Base-by-base conservation (phyloP, 2,329 filamentous ascomycete species). In the Cyphellophora attinorum region DNA sequence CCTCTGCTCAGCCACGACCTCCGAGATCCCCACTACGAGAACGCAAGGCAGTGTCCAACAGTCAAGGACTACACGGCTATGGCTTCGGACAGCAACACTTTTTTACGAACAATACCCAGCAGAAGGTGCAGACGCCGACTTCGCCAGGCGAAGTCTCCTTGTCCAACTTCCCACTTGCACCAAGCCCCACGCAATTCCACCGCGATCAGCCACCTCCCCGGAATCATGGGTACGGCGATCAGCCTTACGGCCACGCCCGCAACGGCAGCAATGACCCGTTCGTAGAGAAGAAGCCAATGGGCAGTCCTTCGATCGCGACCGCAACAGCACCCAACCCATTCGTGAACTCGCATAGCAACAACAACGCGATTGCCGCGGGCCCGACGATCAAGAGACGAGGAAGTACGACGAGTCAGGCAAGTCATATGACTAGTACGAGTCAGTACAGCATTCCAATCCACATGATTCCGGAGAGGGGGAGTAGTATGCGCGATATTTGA, bases 391-490 rank as follows among this genome's bases (percentile, higher is more conserved):
- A 25, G 21, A 25, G 21, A 25, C 8, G 21, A 25, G n/a, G 21
- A 8, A 25, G 21, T n/a, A 25, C 8, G 8, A 8, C 21, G 21
- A 25, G 21, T n/a, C 21, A 25, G 21, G 21, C 21, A n/a, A 25
- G 21, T 25, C 21, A n/a, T 3, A 18, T 11, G 16, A 18, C 29
- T 10, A 43, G 34, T 29, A 19, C 33, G 17, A 45, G 42, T 6
- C 33, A 27, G 18, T 45, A 42, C 31, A 46, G 44, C 35, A 47
- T 47, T 31, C 44, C 44, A 12, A 35, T 29, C 21, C 44, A 47
- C 31, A 38, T 45, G 44, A 43, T 47, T 29, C 44, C 44, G 3
- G 44, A 45, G 34, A 42, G 44, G 4, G 41, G 41, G 13, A 47
- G 44, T 31, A 47, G 44, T 27, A 35, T 35, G 33, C 39, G 44